Evolutionary conservation across 2,329 filamentous ascomycete species (phyloP).

Genomic region (Sporothrix variecibatus): DNA sequence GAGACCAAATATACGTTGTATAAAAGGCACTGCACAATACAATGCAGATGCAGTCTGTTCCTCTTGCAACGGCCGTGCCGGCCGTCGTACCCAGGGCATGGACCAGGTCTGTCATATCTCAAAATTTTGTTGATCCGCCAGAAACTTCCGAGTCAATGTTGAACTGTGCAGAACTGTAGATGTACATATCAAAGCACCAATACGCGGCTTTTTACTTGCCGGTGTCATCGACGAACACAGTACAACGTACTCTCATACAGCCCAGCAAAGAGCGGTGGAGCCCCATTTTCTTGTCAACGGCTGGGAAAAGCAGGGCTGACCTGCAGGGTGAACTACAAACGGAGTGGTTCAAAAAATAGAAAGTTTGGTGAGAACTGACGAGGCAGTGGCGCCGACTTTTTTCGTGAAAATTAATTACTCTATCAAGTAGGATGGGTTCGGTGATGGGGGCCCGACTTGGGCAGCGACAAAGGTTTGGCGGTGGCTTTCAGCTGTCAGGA

Average conservation of each 20-base stretch:
- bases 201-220: not conserved
- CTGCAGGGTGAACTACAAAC: not conserved
- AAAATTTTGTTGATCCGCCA: not conserved
- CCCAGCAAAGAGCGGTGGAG: not conserved
- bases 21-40: not conserved
- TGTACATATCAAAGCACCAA: not conserved
- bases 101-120: slow-evolving; percentile 22
- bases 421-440: not conserved
- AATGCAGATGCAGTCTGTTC: not conserved
- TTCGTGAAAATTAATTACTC: not conserved
- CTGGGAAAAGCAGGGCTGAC: not conserved
- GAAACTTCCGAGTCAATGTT: not conserved
- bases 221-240: no score
- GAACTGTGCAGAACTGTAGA: not conserved
- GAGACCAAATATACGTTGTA: not conserved
- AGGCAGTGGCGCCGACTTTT: not conserved
- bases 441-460: not conserved
- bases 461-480: not conserved
- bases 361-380: not conserved
- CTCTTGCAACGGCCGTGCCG: not conserved
- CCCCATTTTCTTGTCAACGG: not conserved
- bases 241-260: not conserved
- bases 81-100: slow-evolving; percentile 10
- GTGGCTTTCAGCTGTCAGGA: not conserved
- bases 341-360: not conserved